Evolutionary conservation across 805 yeast genomes (phyloP).

Genomic region (Candida boidinii): DNA sequence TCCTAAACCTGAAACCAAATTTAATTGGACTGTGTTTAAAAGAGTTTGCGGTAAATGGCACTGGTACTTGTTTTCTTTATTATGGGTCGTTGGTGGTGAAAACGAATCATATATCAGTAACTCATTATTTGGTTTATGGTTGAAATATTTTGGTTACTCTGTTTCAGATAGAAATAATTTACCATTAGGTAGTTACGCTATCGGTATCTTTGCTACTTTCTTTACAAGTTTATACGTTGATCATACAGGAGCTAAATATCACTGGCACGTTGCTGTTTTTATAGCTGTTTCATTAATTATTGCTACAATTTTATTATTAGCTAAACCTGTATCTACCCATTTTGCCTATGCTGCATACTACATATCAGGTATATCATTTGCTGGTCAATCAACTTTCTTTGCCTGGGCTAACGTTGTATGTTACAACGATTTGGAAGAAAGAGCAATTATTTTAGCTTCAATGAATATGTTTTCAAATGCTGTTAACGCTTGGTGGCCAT

Average conservation of each 20-base stretch:
- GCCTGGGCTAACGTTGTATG: conserved; percentile 32
- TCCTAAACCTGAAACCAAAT: conserved; percentile 27
- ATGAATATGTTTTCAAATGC: conserved; percentile 30
- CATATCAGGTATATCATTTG: conserved; percentile 27
- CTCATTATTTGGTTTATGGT: conserved; percentile 28
- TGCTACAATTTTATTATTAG: conserved; percentile 25
- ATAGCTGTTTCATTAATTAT: conserved; percentile 29
- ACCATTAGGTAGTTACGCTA: conserved; percentile 32
- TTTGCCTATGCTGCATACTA: conserved; percentile 32
- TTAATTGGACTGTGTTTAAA: conserved; percentile 29
- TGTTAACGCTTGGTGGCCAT: conserved; percentile 37
- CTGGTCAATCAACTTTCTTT: conserved; percentile 31
- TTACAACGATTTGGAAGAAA: conserved; percentile 49
- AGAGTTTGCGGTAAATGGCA: conserved; percentile 48
- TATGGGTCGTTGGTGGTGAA: conserved; percentile 37
- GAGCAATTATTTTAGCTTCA: conserved; percentile 49
- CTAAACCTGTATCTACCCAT: conserved; percentile 26
- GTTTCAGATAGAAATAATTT: conserved; percentile 29
- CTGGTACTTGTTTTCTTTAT: conserved; percentile 42
- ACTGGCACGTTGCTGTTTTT: no score
- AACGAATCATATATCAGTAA: conserved; percentile 32
- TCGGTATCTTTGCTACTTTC: conserved; percentile 30
- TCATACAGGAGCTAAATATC: no score
- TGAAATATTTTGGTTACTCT: conserved; percentile 19
- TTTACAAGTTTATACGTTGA: conserved; percentile 28